Evolutionary conservation across 352 stramenopile genomes (phyloP).

Genomic region (Globisporangium emineosum): DNA sequence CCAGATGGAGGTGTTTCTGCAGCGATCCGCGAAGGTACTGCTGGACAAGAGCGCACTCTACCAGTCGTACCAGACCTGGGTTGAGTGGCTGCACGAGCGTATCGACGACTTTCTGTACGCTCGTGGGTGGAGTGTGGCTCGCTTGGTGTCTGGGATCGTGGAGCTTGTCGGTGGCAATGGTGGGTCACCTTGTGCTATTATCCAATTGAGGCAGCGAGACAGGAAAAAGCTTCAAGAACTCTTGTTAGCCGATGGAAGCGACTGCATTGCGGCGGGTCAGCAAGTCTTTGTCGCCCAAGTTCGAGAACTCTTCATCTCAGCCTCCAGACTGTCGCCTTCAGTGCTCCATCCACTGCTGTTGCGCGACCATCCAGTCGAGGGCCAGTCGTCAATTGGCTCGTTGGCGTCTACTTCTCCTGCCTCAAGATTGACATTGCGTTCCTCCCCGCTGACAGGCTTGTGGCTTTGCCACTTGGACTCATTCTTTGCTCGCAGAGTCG

Average conservation of each 20-base stretch:
- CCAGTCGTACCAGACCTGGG: neutral
- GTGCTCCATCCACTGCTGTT: neutral
- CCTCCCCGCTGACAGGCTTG: neutral
- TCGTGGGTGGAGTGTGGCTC: neutral
- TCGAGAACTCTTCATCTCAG: conserved; percentile 1
- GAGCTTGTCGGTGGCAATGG: neutral
- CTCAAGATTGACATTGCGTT: neutral
- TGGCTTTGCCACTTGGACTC: conserved; percentile 3
- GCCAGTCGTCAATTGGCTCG: neutral
- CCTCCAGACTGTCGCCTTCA: neutral
- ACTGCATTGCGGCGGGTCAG: neutral
- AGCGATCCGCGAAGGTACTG: neutral
- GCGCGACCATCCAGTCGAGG: neutral
- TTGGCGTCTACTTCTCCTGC: too few species aligned
- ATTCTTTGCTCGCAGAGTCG: neutral
- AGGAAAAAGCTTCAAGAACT: neutral
- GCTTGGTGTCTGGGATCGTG: neutral
- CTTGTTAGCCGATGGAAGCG: neutral
- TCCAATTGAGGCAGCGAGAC: neutral
- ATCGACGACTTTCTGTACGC: neutral
- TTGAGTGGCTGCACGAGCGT: conserved; percentile 6
- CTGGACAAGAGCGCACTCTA: neutral
- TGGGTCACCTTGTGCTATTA: neutral
- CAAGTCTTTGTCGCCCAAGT: conserved; percentile 1
- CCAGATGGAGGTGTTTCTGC: conserved; percentile 2